Percentiles rank a stretch among this genome's conserved stretches.
Conservation (phyloP, 306 rosid genomes). For the Inga leiocalycina region DNA sequence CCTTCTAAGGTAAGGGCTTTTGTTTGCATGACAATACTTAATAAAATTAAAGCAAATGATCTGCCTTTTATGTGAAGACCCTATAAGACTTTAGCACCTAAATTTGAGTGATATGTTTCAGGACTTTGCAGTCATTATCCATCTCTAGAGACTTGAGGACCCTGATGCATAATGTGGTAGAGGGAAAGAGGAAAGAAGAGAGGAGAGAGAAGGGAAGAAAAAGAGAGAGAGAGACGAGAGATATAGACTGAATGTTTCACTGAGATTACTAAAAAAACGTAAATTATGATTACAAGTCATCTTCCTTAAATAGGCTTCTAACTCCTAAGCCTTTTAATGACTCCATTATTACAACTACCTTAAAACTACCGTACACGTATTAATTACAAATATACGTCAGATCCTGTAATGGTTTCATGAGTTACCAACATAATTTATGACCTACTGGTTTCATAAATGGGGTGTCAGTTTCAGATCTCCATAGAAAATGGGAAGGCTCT, state of each 20-base stretch:
- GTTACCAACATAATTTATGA: no score
- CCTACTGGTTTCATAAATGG: neutral
- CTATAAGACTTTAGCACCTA: no score
- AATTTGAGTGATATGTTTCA: no score
- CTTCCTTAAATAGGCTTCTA: neutral
- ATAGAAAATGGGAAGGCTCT: neutral
- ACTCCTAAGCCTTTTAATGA: neutral
- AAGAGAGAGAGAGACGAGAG: neutral
- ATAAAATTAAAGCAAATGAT: no score
- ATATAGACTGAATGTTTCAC: neutral
- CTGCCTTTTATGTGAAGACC: no score
- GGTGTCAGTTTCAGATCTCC: neutral
- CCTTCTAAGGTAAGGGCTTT: no score
- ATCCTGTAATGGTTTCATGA: no score
- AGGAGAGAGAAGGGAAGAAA: neutral
- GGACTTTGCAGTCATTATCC: no score
- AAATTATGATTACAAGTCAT: neutral
- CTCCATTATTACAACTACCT: neutral
- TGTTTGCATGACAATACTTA: no score
- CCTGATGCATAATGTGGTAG: no score
- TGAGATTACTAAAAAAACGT: neutral
- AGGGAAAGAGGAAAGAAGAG: neutral
- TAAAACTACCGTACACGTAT: neutral
- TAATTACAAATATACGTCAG: no score
- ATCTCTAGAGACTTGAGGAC: no score